Percentiles rank a stretch among this genome's conserved stretches.
These are phyloP conservation scores for Podila horticola DNA, from an alignment of 192 early-diverging fungal genomes.

Conservation along the genomic window DNA sequence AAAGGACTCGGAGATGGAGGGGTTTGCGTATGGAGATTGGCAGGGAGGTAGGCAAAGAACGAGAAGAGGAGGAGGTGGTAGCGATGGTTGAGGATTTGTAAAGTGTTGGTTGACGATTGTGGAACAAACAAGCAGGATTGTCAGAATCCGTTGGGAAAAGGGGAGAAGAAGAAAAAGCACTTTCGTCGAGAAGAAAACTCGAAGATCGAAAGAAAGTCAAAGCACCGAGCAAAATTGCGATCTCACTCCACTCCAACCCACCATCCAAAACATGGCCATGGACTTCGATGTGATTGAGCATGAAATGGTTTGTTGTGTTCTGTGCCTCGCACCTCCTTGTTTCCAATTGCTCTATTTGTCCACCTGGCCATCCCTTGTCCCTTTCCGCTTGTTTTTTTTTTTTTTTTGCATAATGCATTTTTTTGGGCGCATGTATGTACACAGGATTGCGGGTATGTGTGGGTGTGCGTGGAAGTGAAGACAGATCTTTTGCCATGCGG, in stretches of 20 bases:
- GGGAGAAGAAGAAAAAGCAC: not conserved
- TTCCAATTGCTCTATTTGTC: slow-evolving; percentile 2
- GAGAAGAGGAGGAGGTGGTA: too few relatives aligned
- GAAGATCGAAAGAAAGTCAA: not conserved
- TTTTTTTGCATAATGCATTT: slow-evolving; percentile 1
- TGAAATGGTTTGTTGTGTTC: not conserved
- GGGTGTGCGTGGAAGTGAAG: too few relatives aligned
- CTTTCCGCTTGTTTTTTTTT: not conserved
- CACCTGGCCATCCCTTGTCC: not conserved
- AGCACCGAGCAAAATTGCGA: too few relatives aligned
- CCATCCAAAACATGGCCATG: too few relatives aligned
- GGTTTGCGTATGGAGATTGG: too few relatives aligned
- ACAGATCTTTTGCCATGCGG: too few relatives aligned
- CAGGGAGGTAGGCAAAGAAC: too few relatives aligned
- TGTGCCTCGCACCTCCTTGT: not conserved
- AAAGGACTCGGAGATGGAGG: too few relatives aligned
- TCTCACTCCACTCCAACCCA: too few relatives aligned
- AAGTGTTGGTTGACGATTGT: not conserved
- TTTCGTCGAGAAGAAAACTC: not conserved
- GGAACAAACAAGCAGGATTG: not conserved
- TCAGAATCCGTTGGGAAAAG: not conserved
- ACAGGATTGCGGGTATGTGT: too few relatives aligned
- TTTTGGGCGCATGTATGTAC: too few relatives aligned
- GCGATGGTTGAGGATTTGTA: too few relatives aligned
- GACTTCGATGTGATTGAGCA: not conserved